These are phyloP conservation scores for Coniochaeta sp. DNA, from an alignment of 2,329 filamentous ascomycete genomes.

Conservation along the genomic window DNA sequence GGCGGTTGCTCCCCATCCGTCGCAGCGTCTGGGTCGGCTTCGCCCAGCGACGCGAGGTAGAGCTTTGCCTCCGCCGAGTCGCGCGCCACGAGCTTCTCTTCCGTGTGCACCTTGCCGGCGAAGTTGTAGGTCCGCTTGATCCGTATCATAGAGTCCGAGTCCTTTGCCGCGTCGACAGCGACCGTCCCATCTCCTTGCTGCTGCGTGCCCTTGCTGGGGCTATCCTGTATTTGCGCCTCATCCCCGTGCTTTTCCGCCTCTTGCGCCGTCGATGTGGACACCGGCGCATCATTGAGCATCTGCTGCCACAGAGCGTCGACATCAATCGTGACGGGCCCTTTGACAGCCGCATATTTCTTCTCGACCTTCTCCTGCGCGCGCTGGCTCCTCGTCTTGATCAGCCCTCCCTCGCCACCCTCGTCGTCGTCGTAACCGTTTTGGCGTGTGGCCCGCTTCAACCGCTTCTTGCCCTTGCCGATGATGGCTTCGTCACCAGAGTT, in stretches of 20 bases:
- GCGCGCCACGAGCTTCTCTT: slow-evolving; percentile 61
- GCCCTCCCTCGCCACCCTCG: slow-evolving; percentile 50
- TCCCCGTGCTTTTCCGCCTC: slow-evolving; percentile 6
- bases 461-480: slow-evolving; percentile 54
- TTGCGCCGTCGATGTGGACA: slow-evolving; percentile 6
- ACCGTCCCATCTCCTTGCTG: neutral
- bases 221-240: neutral
- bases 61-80: slow-evolving; percentile 60
- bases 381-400: slow-evolving; percentile 68
- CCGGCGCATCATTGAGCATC: slow-evolving; percentile 56
- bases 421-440: slow-evolving; percentile 37
- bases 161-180: slow-evolving; percentile 6
- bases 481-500: slow-evolving; percentile 69
- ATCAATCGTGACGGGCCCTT: slow-evolving; percentile 58
- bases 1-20: slow-evolving; percentile 19
- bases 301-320: slow-evolving; percentile 64
- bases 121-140: slow-evolving; percentile 70
- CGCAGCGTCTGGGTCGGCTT: slow-evolving; percentile 14
- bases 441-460: slow-evolving; percentile 34
- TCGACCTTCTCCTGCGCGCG: slow-evolving; percentile 58
- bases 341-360: slow-evolving; percentile 40
- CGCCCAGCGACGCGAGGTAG: slow-evolving; percentile 46
- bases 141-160: slow-evolving; percentile 39
- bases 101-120: slow-evolving; percentile 62
- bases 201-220: neutral